Evolutionary conservation across 2,329 filamentous ascomycete genomes (phyloP).

Genomic region (Cercospora sojina): DNA sequence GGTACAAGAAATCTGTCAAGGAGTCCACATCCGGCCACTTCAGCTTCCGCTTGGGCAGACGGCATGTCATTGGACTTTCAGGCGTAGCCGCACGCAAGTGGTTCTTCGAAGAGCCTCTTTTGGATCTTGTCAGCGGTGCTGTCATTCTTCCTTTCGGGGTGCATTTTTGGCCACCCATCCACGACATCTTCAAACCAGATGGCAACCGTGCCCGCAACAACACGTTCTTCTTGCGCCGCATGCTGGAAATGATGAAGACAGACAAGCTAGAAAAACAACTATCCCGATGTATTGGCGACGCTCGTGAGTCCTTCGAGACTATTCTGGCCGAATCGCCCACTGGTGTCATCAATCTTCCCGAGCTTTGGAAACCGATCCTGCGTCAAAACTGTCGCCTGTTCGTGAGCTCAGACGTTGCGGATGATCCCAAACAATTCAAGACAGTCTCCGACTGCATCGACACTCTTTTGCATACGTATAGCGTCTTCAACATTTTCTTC

Average conservation of each 20-base stretch:
- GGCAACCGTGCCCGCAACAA: slow-evolving; percentile 7
- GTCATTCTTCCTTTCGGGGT: slow-evolving; percentile 15
- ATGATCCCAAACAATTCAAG: slow-evolving; percentile 44
- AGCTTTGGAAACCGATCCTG: slow-evolving; percentile 53
- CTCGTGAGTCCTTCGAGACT: slow-evolving; percentile 23
- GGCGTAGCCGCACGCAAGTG: slow-evolving; percentile 19
- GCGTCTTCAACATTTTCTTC: slow-evolving; percentile 51
- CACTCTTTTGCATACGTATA: slow-evolving; percentile 46
- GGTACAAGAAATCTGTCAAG: not conserved
- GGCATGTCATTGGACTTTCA: slow-evolving; percentile 18
- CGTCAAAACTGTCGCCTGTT: slow-evolving; percentile 57
- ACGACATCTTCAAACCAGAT: slow-evolving; percentile 4
- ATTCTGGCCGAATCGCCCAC: slow-evolving; percentile 41
- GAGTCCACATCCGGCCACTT: slow-evolving; percentile 7
- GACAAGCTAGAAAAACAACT: slow-evolving; percentile 34
- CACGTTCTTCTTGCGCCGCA: slow-evolving; percentile 27
- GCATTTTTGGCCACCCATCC: slow-evolving; percentile 13
- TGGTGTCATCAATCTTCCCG: slow-evolving; percentile 52
- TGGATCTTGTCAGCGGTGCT: slow-evolving; percentile 14
- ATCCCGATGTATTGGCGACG: slow-evolving; percentile 46
- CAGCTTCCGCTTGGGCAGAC: slow-evolving; percentile 22
- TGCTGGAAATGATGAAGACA: slow-evolving; percentile 31
- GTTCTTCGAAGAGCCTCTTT: slow-evolving; percentile 14
- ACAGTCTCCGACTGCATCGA: slow-evolving; percentile 50
- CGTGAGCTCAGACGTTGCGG: slow-evolving; percentile 54